Evolutionary conservation across 192 early-diverging fungal species (phyloP), one percentile per base, ranked within the genome.

Genomic region (Umbelopsis vinacea): DNA sequence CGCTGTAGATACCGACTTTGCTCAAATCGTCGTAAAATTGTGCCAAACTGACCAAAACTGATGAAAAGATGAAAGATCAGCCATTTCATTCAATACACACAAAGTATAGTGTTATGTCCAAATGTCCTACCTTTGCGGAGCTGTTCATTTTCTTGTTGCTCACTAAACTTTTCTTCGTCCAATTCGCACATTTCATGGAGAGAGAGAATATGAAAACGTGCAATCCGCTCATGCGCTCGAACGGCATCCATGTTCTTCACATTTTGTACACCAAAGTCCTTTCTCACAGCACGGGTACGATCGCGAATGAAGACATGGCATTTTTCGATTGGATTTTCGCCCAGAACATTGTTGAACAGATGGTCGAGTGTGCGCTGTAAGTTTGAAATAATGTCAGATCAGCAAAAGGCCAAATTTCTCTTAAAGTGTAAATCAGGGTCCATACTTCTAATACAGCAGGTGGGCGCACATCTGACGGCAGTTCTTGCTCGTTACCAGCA

Each of bases 391-490:
- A 6, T 19, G 24, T 50, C 15, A 22, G 29, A 71, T 43, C 12
- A 63, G 4, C 29, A 17, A 4, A 17, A 3, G 2, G n/a, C n/a
- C 5, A n/a, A 37, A 53, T 46, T n/a, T 21, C 19, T 24, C 40
- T 22, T 15, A 45, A 33, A 43, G 2, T n/a, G 24, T n/a, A 14
- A 43, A 60, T 46, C 8, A 19, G 22, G 52, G 9, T 4, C 84
- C 74, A 70, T 76, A 92, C 90, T 33, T 87, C 67, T 37, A 97
- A 78, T 15, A 92, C 87, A 8, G 78, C 69, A 0, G 94, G 89
- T 60, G 96, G 92, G 15, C 95, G 91, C 45, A 98, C 90, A 79
- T 98, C 96, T 67, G 89, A 92, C 0, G 95, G 96, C 33, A 98
- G 77, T 4, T 93, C 88, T 66, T 94, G 90, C 22, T 92, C 91